Percentiles rank a stretch among this genome's conserved stretches.
These are phyloP conservation scores for Orbilia brochopaga DNA, from an alignment of 2,329 filamentous ascomycete species.

Conservation along the genomic window DNA sequence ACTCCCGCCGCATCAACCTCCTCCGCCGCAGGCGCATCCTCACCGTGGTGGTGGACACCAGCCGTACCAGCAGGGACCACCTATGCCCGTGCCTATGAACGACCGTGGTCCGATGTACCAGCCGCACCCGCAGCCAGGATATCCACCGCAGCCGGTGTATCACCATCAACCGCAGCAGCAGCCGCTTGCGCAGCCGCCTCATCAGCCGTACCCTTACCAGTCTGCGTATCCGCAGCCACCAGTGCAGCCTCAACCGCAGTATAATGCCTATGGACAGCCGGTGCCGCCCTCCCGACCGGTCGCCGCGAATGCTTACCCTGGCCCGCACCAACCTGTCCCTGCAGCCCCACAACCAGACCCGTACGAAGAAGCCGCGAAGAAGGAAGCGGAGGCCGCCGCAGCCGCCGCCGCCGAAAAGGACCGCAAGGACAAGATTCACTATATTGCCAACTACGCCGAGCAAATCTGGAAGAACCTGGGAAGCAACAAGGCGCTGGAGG, in stretches of 20 bases:
- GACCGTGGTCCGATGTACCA: conserved; percentile 23
- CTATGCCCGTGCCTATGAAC: conserved; percentile 7
- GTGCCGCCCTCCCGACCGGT: conserved; percentile 10
- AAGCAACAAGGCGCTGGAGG: conserved; percentile 29
- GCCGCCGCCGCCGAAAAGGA: conserved; percentile 28
- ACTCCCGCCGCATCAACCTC: conserved; percentile 7
- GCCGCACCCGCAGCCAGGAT: conserved; percentile 10
- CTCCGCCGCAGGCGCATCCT: conserved; percentile 18
- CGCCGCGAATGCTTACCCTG: conserved; percentile 16
- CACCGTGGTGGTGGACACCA: conserved; percentile 10
- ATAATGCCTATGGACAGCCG: conserved; percentile 24
- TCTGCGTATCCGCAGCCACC: conserved; percentile 20
- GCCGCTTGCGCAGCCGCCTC: conserved; percentile 12
- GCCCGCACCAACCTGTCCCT: conserved; percentile 12
- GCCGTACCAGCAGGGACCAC: conserved; percentile 11
- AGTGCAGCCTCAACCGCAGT: conserved; percentile 24
- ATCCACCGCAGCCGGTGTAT: conserved; percentile 21
- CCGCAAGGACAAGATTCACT: conserved; percentile 39
- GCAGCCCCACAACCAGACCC: conserved; percentile 31
- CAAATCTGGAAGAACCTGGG: conserved; percentile 40
- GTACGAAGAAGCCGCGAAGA: conserved; percentile 38
- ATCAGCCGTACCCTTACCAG: conserved; percentile 12
- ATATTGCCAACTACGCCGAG: conserved; percentile 36
- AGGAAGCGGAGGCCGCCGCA: conserved; percentile 32
- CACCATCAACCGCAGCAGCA: conserved; percentile 21